Evolutionary conservation across 495 filamentous ascomycete species (phyloP), one percentile per base, ranked within the genome.

Genomic region (Pyrenopolyporus hunteri): DNA sequence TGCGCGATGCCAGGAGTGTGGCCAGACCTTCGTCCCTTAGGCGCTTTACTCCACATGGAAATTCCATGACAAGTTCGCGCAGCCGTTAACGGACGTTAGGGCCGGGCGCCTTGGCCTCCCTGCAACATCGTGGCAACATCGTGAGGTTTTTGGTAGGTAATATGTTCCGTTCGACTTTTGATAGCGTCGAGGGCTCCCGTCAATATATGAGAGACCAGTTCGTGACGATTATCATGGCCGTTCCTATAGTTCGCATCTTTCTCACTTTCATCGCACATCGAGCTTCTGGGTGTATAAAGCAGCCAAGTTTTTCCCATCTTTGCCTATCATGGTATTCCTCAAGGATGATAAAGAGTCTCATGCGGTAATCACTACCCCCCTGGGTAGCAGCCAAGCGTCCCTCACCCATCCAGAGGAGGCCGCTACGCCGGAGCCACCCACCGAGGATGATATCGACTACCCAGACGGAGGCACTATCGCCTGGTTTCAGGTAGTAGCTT

Each of bases 401-500:
- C 51, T 66, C 43, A 19, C 50, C 33, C 48, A 43, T 28, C 10
- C 44, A 40, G 32, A 36, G n/a, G 57, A 60, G 37, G 23, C 31
- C 22, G 46, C 9, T 36, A 23, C 40, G 25, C 63, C 63, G 11
- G 22, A 7, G 11, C 39, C 28, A 17, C 11, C 9, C 19, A n/a
- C 32, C 32, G 32, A 28, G 29, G 63, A 48, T 16, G 56, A 56
- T 40, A 33, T 65, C 26, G 64, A 68, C 6, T 63, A 63, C 8
- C 74, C 73, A 2, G 75, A 80, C 37, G 76, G 78, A 0, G 78
- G 76, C 14, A 39, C 67, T 13, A 14, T 58, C 9, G 78, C 78
- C 35, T 80, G 78, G 77, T 64, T 59, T 6, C 77, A 79, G 57
- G 74, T 80, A 19, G 16, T 78, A 16, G 75, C 74, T 2, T 69